Evolutionary conservation across 1,284 basidiomycete species (phyloP), one percentile per base, ranked within the genome.

Genomic region (Fomitopsis palustris): DNA sequence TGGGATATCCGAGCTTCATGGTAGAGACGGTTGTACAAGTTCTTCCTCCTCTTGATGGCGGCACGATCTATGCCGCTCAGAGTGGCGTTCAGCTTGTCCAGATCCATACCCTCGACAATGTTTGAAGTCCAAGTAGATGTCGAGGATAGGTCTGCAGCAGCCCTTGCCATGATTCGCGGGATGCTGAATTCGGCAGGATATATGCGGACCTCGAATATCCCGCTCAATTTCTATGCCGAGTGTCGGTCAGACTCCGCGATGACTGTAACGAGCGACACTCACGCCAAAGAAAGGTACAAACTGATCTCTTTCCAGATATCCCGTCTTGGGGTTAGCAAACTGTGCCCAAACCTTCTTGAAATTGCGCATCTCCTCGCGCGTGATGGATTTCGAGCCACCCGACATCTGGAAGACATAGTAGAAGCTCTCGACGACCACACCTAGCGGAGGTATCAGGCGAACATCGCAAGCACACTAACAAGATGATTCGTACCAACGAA

Each of bases 361-460:
- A 0, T 87, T 78, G 51, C 95, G 87, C 85, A 96, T 95, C 69
- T 96, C 90, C 66, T 94, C 90, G 52, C 96, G 84, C 23, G 89
- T 92, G 47, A 98, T 87, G 0, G 90, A 87, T 57, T 88, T 90
- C 29, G 88, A 84, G n/a, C 90, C 89, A 21, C 92, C 90, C 6
- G 92, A 84, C 55, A 85, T 81, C 73, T 97, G 95, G 75, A 96
- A 96, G 9, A 98, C 93, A 73, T 96, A 98, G 21, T 94, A 93
- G 73, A 99, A 98, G 70, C 92, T 97, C 73, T 98, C 92, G 67
- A 98, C 95, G 58, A 98, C 92, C 62, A 96, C 93, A 90, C 88
- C 89, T 82, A 65, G 67, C 58, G 59, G 10, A 1, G 10, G 8
- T 6, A 25, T 62, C 19, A 64, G 55, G 5, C 3, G 16, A 14